Evolutionary conservation across 2,329 filamentous ascomycete genomes (phyloP).

Genomic region (Periconia sp.): DNA sequence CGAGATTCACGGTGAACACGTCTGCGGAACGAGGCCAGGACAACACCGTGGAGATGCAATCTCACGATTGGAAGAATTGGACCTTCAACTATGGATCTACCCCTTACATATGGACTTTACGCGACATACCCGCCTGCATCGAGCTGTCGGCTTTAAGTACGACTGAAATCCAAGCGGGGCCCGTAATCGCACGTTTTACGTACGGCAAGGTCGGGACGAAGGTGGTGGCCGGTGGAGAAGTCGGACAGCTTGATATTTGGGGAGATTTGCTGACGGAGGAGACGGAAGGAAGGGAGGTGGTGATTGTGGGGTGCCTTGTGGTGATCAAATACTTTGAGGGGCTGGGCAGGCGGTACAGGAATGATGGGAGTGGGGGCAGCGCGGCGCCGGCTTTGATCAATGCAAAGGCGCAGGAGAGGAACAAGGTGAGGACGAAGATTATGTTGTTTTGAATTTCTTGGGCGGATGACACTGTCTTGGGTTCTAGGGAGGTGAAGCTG

Average conservation of each 20-base stretch:
- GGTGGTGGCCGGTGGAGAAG: slow-evolving; percentile 3
- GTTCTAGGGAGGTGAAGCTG: too few species aligned
- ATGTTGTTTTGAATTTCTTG: neutral
- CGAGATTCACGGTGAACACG: neutral
- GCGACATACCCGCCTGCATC: slow-evolving; percentile 4
- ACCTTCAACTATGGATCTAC: neutral
- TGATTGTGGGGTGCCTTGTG: slow-evolving; percentile 1
- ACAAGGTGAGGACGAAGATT: neutral
- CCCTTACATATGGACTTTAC: slow-evolving; percentile 2
- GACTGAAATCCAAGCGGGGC: neutral
- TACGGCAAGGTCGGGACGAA: slow-evolving; percentile 7
- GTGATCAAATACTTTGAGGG: slow-evolving; percentile 6
- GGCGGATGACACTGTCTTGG: too few species aligned
- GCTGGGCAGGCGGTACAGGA: slow-evolving; percentile 3
- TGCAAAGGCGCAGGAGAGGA: neutral
- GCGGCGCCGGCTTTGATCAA: slow-evolving; percentile 1
- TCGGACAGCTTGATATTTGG: slow-evolving; percentile 3
- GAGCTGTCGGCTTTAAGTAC: neutral
- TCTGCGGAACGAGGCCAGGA: neutral
- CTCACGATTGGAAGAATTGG: slow-evolving; percentile 3
- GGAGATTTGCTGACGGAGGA: slow-evolving; percentile 1
- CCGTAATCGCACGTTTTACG: slow-evolving; percentile 7
- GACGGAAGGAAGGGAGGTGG: neutral
- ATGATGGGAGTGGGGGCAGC: slow-evolving; percentile 5
- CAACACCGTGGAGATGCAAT: slow-evolving; percentile 2